Evolutionary conservation across 2,329 filamentous ascomycete genomes (phyloP).

Genomic region (Zasmidium angulare): DNA sequence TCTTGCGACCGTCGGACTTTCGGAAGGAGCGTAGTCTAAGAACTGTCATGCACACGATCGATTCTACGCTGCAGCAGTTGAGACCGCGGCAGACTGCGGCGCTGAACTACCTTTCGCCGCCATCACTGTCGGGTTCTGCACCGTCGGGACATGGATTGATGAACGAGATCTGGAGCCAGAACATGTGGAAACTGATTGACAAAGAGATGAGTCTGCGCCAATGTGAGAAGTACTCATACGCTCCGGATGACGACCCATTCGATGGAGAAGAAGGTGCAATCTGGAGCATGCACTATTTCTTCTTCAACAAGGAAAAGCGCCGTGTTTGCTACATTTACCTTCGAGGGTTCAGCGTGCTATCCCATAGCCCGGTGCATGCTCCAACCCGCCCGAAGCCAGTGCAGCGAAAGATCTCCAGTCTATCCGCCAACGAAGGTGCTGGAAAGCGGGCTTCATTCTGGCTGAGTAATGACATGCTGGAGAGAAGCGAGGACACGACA

Average conservation of each 20-base stretch:
- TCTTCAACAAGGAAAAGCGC: conserved; percentile 91
- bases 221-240: conserved; percentile 86
- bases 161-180: conserved; percentile 69
- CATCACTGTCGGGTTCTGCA: conserved; percentile 26
- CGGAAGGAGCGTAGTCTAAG: conserved; percentile 77
- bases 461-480: conserved; percentile 66
- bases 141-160: conserved; percentile 25
- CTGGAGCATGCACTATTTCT: conserved; percentile 95
- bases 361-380: conserved; percentile 55
- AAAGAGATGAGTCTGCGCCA: conserved; percentile 91
- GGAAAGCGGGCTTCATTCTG: conserved; percentile 85
- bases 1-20: conserved; percentile 86
- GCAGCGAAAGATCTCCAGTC: conserved; percentile 29
- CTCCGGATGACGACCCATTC: conserved; percentile 85
- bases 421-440: conserved; percentile 54
- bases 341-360: conserved; percentile 79
- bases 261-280: conserved; percentile 90
- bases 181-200: conserved; percentile 90
- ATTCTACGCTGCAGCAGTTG: conserved; percentile 83
- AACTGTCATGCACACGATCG: conserved; percentile 80
- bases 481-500: conserved; percentile 24
- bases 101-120: conserved; percentile 29
- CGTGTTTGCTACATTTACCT: conserved; percentile 93
- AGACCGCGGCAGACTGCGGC: conserved; percentile 53
- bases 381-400: conserved; percentile 39